Evolutionary conservation across 1,139 yeast genomes (phyloP), one percentile per base, ranked within the genome.

Genomic region (Taphrina wiesneri): DNA sequence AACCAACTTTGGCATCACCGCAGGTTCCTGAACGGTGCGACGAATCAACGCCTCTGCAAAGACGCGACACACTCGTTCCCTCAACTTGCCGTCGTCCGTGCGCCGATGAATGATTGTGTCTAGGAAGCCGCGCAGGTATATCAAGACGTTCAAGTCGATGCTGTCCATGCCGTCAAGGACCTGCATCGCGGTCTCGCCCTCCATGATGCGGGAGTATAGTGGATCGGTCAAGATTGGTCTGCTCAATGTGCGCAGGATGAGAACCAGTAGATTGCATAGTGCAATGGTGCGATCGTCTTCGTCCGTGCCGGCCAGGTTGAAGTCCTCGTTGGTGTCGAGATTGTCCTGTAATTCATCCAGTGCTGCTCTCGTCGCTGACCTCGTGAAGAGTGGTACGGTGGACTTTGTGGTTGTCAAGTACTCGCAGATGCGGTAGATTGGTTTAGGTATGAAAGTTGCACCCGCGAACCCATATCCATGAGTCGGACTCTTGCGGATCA

Each of bases 401-500:
- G 39, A 51, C 28, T 41, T 15, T 21, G 36, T 15, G n/a, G 43
- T 15, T 9, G 45, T n/a, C 34, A 65, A 43, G 57, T 39, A 21
- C 25, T 65, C 67, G 52, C 65, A 59, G n/a, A 65, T 52, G 32
- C 67, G 52, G 28, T 25, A 30, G 34, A 65, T 63, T 28, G 45
- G 57, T 28, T 54, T 43, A 17, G 67, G 67, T 15, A 65, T 45
- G 7, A 45, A 41, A 11, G 56, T 23, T 17, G 30, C 25, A 13
- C 17, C 45, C 45, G 2, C 32, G 3, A 11, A 32, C 5, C 45
- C 49, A 23, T 28, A 25, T 17, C 19, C 21, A 15, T 17, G 11
- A 26, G 32, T 13, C 17, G 23, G 36, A n/a, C 32, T 23, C 13
- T 19, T 11, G 30, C 54, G 39, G 32, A 43, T 23, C 36, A 26